A percentile compares a stretch with the other conserved stretches of the same genome.
Evolutionary conservation across 1,284 basidiomycete genomes (phyloP).

Genomic region (Ceratobasidium sp.): DNA sequence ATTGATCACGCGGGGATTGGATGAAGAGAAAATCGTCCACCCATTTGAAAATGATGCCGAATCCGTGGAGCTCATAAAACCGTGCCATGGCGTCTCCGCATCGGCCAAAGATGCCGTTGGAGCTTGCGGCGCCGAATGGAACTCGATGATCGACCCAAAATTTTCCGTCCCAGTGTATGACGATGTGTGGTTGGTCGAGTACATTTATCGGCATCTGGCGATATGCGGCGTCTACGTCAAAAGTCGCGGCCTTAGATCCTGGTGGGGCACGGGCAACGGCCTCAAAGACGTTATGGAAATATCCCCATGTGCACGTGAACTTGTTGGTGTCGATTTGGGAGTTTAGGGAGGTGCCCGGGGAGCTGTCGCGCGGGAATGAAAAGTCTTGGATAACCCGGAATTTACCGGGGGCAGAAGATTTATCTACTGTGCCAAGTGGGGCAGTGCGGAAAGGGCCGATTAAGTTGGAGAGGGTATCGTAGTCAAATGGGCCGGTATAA

Average conservation of each 20-base stretch:
- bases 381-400: constrained; percentile 60
- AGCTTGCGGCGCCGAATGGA: constrained; percentile 57
- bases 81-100: constrained; percentile 55
- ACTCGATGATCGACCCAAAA: constrained; percentile 54
- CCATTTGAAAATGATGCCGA: constrained; percentile 59
- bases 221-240: constrained; percentile 56
- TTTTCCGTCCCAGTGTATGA: constrained; percentile 50
- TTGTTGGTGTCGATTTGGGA: constrained; percentile 54
- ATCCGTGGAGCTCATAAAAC: constrained; percentile 53
- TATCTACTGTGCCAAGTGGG: constrained; percentile 58
- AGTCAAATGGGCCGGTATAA: constrained; percentile 55
- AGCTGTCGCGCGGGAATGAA: constrained; percentile 54
- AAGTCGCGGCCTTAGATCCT: constrained; percentile 57
- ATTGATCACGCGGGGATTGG: constrained; percentile 48
- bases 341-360: constrained; percentile 57
- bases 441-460: constrained; percentile 60
- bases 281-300: constrained; percentile 54
- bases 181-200: constrained; percentile 57
- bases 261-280: constrained; percentile 55
- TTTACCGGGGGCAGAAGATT: constrained; percentile 55
- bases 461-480: constrained; percentile 53
- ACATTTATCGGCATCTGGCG: constrained; percentile 56
- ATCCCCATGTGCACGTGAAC: constrained; percentile 61
- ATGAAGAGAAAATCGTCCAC: constrained; percentile 62
- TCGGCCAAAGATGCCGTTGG: constrained; percentile 55